Base-by-base conservation (phyloP, 768 basidiomycete genomes). In the Arthromyces matolae region DNA sequence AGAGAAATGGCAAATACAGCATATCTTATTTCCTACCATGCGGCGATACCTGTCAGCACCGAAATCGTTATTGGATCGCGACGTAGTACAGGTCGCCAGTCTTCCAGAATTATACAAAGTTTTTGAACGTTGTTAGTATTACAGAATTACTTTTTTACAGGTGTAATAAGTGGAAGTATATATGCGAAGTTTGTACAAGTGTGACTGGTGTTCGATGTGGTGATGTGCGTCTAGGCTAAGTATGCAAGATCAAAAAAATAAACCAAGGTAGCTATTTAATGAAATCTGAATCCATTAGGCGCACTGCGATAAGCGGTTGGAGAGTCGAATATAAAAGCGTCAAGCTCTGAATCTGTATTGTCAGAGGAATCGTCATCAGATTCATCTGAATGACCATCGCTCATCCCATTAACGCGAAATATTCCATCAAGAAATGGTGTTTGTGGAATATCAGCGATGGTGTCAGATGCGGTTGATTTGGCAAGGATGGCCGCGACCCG, bases 61-160 rank as follows among this genome's bases (percentile, higher is more conserved):
- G 6, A 85, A 78, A 62, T 78, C 77, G 3, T 70, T 86, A 49
- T 72, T 86, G 41, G 87, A 84, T 54, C 61, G 69, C 22, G 89
- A 91, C 58, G 82, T 97, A 4, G 81, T 91, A 2, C 89, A 94
- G 66, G 80, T 95, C 16, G 93, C 96, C 8, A 87, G 81, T 64
- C 67, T 98, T 34, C 93, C 93, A 1, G 92, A 94, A 53, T 70
- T 99, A 44, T 99, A 96, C 65, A 84, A 87, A 52, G 89, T 97
- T 0, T 99, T 98, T 59, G 94, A 98, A 68, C 69, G 94, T 53
- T 97, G 94, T 61, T 97, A 62, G 73, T 35, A 47, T 25, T 47
- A 48, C 32, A 43, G 10, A 23, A 54, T 51, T 55, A 47, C 29
- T 36, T 50, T 49, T 52, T 51, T 52, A 54, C 51, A 58, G 8